Conservation (phyloP, 192 early-diverging fungal species). For the Backusella australiensis region DNA sequence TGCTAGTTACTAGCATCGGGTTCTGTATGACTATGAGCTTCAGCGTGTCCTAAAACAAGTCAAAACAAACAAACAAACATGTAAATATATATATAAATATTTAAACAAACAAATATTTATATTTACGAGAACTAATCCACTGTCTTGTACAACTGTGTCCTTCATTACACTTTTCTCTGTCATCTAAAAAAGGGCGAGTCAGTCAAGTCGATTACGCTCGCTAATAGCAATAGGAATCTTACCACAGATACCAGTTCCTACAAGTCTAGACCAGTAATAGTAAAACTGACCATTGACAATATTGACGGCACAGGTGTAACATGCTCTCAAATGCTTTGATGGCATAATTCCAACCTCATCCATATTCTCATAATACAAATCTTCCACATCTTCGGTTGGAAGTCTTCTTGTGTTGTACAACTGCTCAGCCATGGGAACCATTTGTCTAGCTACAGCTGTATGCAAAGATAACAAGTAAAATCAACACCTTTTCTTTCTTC, state of each 20-base stretch:
- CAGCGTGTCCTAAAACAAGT: not conserved
- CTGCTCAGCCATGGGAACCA: not conserved
- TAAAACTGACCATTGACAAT: slow-evolving; percentile 18
- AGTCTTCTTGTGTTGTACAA: not conserved
- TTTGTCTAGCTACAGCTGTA: not conserved
- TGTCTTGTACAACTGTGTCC: not conserved
- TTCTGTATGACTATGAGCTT: not conserved
- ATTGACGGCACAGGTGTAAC: slow-evolving; percentile 7
- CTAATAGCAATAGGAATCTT: not conserved
- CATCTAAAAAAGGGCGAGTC: not conserved
- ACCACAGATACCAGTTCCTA: not conserved
- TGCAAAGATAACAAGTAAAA: not conserved
- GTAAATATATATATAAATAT: not conserved
- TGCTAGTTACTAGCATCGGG: not conserved
- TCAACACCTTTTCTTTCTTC: not conserved
- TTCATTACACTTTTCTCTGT: not conserved
- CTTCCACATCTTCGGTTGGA: not conserved
- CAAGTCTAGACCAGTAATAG: slow-evolving; percentile 9
- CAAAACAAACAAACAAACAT: not conserved
- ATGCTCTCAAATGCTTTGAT: slow-evolving; percentile 4
- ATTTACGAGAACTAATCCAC: not conserved
- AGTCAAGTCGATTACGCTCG: not conserved
- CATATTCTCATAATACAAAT: not conserved
- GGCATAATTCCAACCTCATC: not conserved
- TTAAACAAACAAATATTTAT: not conserved